Percentiles rank a stretch among this genome's conserved stretches.
Evolutionary conservation across 2,329 filamentous ascomycete genomes (phyloP).

Genomic region (Fusarium haematococcum): DNA sequence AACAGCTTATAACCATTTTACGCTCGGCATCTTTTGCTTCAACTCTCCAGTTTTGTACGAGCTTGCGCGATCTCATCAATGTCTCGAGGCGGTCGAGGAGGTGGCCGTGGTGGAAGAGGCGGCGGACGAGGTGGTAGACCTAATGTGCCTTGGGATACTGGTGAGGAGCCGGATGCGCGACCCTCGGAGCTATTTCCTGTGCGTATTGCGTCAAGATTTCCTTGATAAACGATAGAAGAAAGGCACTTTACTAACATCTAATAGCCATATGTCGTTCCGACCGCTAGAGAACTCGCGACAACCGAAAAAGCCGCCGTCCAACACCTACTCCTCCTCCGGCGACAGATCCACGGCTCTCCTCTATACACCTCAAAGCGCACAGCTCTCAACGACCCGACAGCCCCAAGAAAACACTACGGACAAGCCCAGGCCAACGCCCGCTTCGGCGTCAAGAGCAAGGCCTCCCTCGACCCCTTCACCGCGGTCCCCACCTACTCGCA

Average conservation of each 20-base stretch:
- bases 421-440: slow-evolving; percentile 69
- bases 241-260: slow-evolving; percentile 17
- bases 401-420: slow-evolving; percentile 60
- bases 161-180: slow-evolving; percentile 66
- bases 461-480: slow-evolving; percentile 69
- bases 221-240: neutral
- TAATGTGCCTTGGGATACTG: slow-evolving; percentile 63
- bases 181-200: slow-evolving; percentile 72
- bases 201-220: slow-evolving; percentile 29
- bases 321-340: slow-evolving; percentile 66
- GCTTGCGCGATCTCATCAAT: slow-evolving; percentile 48
- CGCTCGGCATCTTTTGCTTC: neutral
- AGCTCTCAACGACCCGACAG: slow-evolving; percentile 53
- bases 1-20: neutral
- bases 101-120: slow-evolving; percentile 63
- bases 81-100: slow-evolving; percentile 66
- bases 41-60: neutral
- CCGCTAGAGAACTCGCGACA: slow-evolving; percentile 56
- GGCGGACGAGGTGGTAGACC: slow-evolving; percentile 60
- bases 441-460: slow-evolving; percentile 66
- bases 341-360: slow-evolving; percentile 65
- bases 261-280: slow-evolving; percentile 64
- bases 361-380: slow-evolving; percentile 68
- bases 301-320: slow-evolving; percentile 62
- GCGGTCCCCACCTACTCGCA: slow-evolving; percentile 69